These are phyloP conservation scores for Alternaria metachromatica DNA, from an alignment of 2,329 filamentous ascomycete genomes.

Conservation along the genomic window DNA sequence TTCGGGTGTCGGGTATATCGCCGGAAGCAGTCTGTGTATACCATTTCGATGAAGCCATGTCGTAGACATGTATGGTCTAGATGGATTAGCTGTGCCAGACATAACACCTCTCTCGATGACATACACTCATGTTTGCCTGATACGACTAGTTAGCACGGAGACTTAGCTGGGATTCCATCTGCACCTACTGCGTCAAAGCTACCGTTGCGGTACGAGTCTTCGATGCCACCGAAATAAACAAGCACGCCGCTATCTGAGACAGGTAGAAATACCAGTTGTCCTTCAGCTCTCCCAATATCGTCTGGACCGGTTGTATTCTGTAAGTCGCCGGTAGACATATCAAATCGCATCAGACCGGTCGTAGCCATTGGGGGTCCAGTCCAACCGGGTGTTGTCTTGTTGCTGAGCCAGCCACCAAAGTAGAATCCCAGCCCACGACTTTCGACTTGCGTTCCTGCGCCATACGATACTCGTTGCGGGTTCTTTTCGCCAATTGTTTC, in stretches of 20 bases:
- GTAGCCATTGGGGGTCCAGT: slow-evolving; percentile 56
- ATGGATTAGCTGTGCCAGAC: slow-evolving; percentile 30
- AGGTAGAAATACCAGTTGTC: slow-evolving; percentile 66
- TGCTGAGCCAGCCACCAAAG: slow-evolving; percentile 68
- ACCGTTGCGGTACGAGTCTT: slow-evolving; percentile 57
- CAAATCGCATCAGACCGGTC: slow-evolving; percentile 62
- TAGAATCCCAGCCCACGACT: slow-evolving; percentile 65
- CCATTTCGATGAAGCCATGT: slow-evolving; percentile 66
- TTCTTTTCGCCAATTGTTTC: slow-evolving; percentile 43
- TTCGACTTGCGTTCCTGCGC: slow-evolving; percentile 63
- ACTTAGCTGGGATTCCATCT: slow-evolving; percentile 1
- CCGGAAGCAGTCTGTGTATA: slow-evolving; percentile 65
- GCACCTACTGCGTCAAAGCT: slow-evolving; percentile 46
- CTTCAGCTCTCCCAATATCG: slow-evolving; percentile 63
- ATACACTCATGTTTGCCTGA: slow-evolving; percentile 47
- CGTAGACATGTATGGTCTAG: slow-evolving; percentile 64
- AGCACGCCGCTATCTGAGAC: slow-evolving; percentile 66
- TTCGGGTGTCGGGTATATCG: slow-evolving; percentile 58
- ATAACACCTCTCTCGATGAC: background rate
- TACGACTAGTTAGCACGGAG: slow-evolving; percentile 1
- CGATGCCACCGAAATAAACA: slow-evolving; percentile 67
- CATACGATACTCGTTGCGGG: slow-evolving; percentile 61
- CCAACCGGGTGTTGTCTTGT: slow-evolving; percentile 61
- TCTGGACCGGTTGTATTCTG: slow-evolving; percentile 63
- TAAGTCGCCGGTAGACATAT: slow-evolving; percentile 61